A percentile compares a stretch with the other conserved stretches of the same genome.
Evolutionary conservation across 2,329 filamentous ascomycete genomes (phyloP).

Genomic region (Cladosporium sp.): DNA sequence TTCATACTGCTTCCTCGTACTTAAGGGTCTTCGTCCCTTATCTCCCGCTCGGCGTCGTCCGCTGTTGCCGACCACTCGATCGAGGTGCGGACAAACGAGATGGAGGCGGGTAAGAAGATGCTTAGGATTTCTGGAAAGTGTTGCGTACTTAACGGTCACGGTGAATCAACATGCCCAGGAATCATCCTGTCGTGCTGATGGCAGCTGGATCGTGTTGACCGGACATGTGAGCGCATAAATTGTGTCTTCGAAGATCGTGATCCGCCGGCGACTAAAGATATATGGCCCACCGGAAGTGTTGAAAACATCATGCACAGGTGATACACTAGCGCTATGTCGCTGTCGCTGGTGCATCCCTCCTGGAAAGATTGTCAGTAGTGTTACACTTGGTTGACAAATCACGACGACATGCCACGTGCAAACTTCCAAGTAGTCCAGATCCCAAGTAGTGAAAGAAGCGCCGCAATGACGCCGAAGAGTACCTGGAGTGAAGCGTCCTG

Average conservation of each 20-base stretch:
- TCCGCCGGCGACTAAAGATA: neutral
- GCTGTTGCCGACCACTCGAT: too few relatives aligned
- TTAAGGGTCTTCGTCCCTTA: too few relatives aligned
- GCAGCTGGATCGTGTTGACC: neutral
- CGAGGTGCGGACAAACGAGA: too few relatives aligned
- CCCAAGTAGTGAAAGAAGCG: neutral
- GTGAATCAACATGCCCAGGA: neutral
- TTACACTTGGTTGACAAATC: neutral
- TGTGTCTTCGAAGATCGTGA: neutral
- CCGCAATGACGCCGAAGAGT: neutral
- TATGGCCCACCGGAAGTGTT: neutral
- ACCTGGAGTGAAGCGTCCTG: neutral
- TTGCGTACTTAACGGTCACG: too few relatives aligned
- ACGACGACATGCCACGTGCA: neutral
- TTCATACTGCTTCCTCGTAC: too few relatives aligned
- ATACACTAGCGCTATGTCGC: neutral
- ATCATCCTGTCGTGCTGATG: neutral
- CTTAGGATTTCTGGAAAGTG: too few relatives aligned
- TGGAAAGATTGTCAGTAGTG: neutral
- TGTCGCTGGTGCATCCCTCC: neutral
- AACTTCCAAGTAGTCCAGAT: neutral
- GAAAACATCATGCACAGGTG: neutral
- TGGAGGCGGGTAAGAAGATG: too few relatives aligned
- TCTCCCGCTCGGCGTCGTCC: too few relatives aligned
- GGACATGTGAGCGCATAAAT: neutral